A percentile compares a stretch with the other conserved stretches of the same genome.
Conservation (phyloP, 331 rosid genomes). For the Quercus tomentella region DNA sequence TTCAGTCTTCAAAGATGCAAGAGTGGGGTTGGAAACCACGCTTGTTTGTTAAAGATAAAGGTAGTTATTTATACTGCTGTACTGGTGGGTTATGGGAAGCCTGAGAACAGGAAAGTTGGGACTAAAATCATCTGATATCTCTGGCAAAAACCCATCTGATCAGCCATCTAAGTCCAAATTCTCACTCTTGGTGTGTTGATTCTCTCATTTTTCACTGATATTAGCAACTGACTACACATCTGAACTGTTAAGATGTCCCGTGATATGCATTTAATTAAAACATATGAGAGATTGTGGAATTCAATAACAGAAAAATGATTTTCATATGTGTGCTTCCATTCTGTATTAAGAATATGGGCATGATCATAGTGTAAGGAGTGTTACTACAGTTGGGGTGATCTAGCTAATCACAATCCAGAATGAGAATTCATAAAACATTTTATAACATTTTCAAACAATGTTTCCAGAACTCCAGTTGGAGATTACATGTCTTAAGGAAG, state of each 20-base stretch:
- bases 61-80: constrained; percentile 62
- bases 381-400: not conserved
- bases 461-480: not conserved
- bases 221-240: constrained; percentile 18
- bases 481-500: not conserved
- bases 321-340: not conserved
- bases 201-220: constrained; percentile 33
- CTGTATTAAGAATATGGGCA: constrained; percentile 6
- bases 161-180: constrained; percentile 41
- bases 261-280: constrained; percentile 47
- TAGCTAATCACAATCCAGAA: not conserved
- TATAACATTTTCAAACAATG: not conserved
- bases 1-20: constrained; percentile 92
- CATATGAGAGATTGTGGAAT: constrained; percentile 28
- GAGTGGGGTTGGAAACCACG: constrained; percentile 90
- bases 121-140: constrained; percentile 84
- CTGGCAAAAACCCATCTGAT: constrained; percentile 71
- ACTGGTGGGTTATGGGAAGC: constrained; percentile 93
- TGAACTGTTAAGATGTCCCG: constrained; percentile 22
- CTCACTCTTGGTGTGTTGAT: constrained; percentile 20
- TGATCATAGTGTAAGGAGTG: not conserved
- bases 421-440: not conserved
- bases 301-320: constrained; percentile 34
- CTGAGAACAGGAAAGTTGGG: constrained; percentile 63
- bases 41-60: constrained; percentile 81